These are phyloP conservation scores for Saprolegnia diclina DNA, from an alignment of 352 stramenopile species.

Conservation along the genomic window DNA sequence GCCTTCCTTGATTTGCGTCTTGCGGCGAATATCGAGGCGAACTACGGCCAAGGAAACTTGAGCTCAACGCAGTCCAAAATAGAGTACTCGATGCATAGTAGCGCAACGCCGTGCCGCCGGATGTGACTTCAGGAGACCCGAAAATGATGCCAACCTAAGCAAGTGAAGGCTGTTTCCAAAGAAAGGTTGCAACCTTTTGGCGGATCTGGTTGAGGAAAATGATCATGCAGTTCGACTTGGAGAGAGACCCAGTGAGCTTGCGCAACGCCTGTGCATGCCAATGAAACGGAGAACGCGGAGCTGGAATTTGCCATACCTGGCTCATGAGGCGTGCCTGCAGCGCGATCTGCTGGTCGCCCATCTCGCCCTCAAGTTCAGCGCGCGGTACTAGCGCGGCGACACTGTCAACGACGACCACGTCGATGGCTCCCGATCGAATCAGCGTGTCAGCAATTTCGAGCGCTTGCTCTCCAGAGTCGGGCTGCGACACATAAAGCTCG, in stretches of 20 bases:
- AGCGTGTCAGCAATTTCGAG: constrained; percentile 98
- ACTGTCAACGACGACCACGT: constrained; percentile 97
- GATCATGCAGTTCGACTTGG: constrained; percentile 93
- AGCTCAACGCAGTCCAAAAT: constrained; percentile 51
- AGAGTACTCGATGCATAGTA: constrained; percentile 63
- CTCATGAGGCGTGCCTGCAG: constrained; percentile 97
- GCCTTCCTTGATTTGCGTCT: constrained; percentile 87
- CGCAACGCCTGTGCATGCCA: constrained; percentile 73
- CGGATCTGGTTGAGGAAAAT: constrained; percentile 99
- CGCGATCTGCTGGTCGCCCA: constrained; percentile 96
- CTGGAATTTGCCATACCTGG: constrained; percentile 36
- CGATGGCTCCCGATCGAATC: constrained; percentile 92
- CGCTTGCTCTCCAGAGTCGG: constrained; percentile 96
- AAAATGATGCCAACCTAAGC: constrained; percentile 91
- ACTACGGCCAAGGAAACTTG: constrained; percentile 89
- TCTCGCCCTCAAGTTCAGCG: constrained; percentile 92
- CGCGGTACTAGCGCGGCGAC: constrained; percentile 96
- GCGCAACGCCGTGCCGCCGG: constrained; percentile 78
- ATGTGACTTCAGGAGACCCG: constrained; percentile 96
- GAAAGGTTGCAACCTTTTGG: constrained; percentile 71
- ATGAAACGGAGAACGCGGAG: background rate
- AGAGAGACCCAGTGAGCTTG: constrained; percentile 95
- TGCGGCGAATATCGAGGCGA: constrained; percentile 93
- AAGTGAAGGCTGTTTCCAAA: background rate
- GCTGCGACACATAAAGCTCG: constrained; percentile 95